Base-by-base conservation (phyloP, 2,329 filamentous ascomycete species). In the Penicillium sp. region DNA sequence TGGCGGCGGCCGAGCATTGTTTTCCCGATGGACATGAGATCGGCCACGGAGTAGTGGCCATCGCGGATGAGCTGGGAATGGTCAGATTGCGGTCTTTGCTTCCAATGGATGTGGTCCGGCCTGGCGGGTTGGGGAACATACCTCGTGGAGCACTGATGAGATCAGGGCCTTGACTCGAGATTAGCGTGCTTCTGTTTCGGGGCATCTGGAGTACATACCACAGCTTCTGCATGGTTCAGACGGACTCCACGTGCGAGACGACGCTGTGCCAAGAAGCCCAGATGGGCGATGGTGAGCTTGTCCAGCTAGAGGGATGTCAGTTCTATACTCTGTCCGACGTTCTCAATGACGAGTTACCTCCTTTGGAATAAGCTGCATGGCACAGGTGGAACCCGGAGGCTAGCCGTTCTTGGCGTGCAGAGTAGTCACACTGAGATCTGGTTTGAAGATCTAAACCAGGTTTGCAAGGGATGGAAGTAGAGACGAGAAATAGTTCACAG, bases 1-100 rank as follows among this genome's bases (percentile, higher is more conserved):
- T 97, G 93, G 32, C 93, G 89, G 9, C 93, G 89, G 60, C 93
- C 93, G 2, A 97, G 89, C 87, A 97, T 92, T 51, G 90, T 93
- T 66, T 90, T 86, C 65, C 93, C 93, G 60, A 96, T 84, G 57
- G 86, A 80, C 92, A 97, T 97, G 70, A 97, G 90, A 73, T 96
- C 92, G 38, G 92, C 88, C 50, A 97, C 93, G 13, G 84, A 89
- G 77, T 97, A 91, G 64, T 89, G 86, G 71, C 93, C 93, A 93
- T 97, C 93, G 73, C 93, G 92, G 73, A 97, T 95, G 67, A 97
- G 87, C 83, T 88, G 43, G 45, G 49, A 5, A 29, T 36, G 22
- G 45, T 42, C 16, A 50, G 44, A 49, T 57, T 43, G 47, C 38
- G 51, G 6, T 11, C 38, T 40, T 27, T 27, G 24, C 24, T 27